These are phyloP conservation scores for Leucaena leucocephala DNA, from an alignment of 306 rosid genomes.

Conservation along the genomic window DNA sequence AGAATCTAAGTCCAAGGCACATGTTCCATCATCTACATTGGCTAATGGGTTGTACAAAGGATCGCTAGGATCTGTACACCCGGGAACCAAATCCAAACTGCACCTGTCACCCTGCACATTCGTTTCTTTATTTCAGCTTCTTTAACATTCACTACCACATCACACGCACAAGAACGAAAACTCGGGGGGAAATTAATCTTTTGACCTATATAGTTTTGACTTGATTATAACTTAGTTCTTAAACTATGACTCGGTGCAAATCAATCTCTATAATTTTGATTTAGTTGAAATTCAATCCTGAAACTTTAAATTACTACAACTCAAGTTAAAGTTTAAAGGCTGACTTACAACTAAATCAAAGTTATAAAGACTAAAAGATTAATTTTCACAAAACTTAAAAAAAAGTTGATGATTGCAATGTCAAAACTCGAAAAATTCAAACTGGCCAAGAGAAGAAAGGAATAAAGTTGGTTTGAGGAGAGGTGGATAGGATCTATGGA, in stretches of 20 bases:
- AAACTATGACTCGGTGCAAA: no score
- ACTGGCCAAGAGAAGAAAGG: not conserved
- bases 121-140: not conserved
- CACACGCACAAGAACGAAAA: not conserved
- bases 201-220: no score
- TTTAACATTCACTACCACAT: constrained; percentile 22
- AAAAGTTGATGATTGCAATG: not conserved
- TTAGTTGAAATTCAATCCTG: no score
- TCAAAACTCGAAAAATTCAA: not conserved
- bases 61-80: constrained; percentile 89
- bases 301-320: no score
- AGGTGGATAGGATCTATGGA: not conserved
- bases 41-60: constrained; percentile 70
- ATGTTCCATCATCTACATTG: constrained; percentile 89
- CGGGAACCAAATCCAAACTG: constrained; percentile 60
- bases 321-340: no score
- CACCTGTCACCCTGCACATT: constrained; percentile 84
- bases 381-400: not conserved
- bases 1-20: constrained; percentile 55
- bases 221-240: no score
- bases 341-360: no score
- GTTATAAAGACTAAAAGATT: no score
- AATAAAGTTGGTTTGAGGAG: not conserved
- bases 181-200: no score
- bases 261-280: no score